phyloP scores from a whole-genome alignment of 2,329 filamentous ascomycete species.

The Fusarium staphyleae region DNA sequence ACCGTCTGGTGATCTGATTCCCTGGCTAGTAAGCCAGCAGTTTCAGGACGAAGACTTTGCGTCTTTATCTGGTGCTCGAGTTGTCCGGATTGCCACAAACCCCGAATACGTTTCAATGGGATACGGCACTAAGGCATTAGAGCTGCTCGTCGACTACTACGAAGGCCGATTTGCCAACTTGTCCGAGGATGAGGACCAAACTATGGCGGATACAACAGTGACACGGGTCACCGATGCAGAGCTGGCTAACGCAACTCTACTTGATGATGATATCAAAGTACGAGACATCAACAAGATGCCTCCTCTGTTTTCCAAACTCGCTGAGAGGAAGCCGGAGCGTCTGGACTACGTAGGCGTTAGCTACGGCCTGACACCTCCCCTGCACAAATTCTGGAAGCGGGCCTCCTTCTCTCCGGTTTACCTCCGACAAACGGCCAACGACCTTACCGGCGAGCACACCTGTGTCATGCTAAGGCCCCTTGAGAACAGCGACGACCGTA shows the following conservation, averaged over 20 bases:
- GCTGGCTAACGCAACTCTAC: constrained; percentile 75
- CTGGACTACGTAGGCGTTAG: constrained; percentile 96
- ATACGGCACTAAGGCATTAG: constrained; percentile 87
- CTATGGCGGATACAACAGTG: constrained; percentile 70
- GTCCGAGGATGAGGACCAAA: constrained; percentile 70
- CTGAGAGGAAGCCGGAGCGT: constrained; percentile 78
- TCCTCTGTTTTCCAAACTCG: constrained; percentile 86
- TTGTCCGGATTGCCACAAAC: constrained; percentile 95
- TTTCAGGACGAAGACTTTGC: constrained; percentile 99
- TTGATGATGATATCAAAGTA: constrained; percentile 88
- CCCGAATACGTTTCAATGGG: constrained; percentile 93
- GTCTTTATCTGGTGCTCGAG: constrained; percentile 85
- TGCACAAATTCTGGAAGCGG: constrained; percentile 98
- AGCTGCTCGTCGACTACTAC: constrained; percentile 90
- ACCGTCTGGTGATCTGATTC: constrained; percentile 91
- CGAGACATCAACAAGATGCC: constrained; percentile 92
- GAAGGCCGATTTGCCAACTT: constrained; percentile 90
- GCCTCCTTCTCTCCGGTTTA: constrained; percentile 88
- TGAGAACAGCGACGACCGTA: constrained; percentile 69
- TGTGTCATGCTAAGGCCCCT: constrained; percentile 95
- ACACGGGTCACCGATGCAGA: constrained; percentile 83
- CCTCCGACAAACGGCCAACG: constrained; percentile 92
- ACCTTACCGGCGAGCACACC: constrained; percentile 95
- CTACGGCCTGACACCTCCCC: constrained; percentile 84
- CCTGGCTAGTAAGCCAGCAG: constrained; percentile 96